Evolutionary conservation across 1,139 yeast species (phyloP).

Genomic region (Scheffersomyces segobiensis): DNA sequence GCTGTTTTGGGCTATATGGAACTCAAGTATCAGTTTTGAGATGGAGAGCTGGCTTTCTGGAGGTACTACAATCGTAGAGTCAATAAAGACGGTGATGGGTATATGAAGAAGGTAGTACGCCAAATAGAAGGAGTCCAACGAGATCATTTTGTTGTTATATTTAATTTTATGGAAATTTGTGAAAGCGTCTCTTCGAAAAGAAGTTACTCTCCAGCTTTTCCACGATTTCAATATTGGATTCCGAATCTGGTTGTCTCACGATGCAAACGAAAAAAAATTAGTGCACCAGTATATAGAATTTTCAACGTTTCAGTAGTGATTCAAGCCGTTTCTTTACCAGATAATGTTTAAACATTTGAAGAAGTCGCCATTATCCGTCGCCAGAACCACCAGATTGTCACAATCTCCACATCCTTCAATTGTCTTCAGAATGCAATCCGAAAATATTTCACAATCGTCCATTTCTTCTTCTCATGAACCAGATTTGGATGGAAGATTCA

Average conservation of each 20-base stretch:
- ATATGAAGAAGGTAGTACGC: constrained; percentile 56
- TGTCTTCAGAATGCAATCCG: not conserved
- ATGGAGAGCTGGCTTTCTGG: constrained; percentile 42
- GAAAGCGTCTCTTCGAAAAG: not conserved
- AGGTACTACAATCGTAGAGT: constrained; percentile 72
- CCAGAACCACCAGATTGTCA: not conserved
- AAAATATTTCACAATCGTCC: not conserved
- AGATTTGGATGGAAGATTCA: not conserved
- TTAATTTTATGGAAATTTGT: not conserved
- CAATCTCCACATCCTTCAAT: not conserved
- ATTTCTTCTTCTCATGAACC: not conserved
- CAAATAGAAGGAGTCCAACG: constrained; percentile 24
- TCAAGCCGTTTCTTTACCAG: not conserved
- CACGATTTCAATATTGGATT: not conserved
- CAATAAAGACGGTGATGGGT: constrained; percentile 74
- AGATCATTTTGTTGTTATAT: not conserved
- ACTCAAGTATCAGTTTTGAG: constrained; percentile 50
- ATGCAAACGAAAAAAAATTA: not conserved
- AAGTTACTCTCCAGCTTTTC: not conserved
- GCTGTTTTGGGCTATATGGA: constrained; percentile 63
- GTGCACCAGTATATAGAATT: not conserved
- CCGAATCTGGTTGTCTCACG: not conserved
- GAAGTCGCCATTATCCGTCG: not conserved
- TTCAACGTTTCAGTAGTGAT: not conserved
- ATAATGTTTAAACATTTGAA: not conserved